phyloP scores from a whole-genome alignment of 192 early-diverging fungal species.

The Fimicolochytrium jonesii region DNA sequence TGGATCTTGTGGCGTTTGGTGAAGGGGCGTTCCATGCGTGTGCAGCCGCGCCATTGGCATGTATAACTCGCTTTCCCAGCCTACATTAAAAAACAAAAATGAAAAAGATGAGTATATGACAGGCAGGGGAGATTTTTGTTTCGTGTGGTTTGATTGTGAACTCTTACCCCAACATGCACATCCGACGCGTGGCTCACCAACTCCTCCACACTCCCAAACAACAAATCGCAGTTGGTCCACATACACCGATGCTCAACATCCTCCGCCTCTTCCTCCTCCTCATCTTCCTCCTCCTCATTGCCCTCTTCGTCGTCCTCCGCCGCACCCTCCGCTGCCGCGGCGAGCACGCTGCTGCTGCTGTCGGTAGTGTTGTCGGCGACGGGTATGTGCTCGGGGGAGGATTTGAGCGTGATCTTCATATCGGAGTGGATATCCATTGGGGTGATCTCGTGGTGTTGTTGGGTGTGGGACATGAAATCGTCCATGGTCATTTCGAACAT shows the following conservation, averaged over 20 bases:
- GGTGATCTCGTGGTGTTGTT: not conserved
- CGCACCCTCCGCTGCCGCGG: no score
- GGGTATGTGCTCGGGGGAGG: no score
- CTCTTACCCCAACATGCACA: slow-evolving; percentile 25
- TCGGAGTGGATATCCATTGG: not conserved
- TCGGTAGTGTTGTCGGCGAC: no score
- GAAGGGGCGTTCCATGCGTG: slow-evolving; percentile 24
- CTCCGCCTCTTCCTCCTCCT: slow-evolving; percentile 13
- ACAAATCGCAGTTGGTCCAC: slow-evolving; percentile 12
- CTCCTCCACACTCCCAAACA: slow-evolving; percentile 4
- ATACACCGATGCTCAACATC: not conserved
- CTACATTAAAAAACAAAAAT: not conserved
- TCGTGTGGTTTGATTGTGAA: not conserved
- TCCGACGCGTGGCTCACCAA: slow-evolving; percentile 24
- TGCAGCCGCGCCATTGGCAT: slow-evolving; percentile 35
- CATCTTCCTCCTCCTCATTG: slow-evolving; percentile 20
- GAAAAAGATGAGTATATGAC: not conserved
- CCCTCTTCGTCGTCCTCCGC: slow-evolving; percentile 26
- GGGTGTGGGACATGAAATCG: not conserved
- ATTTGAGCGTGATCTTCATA: not conserved
- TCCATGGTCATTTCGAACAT: not conserved
- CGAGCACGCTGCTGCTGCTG: no score
- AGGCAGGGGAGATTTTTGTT: no score
- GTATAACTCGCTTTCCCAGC: slow-evolving; percentile 32
- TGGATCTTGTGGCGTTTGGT: slow-evolving; percentile 44